Evolutionary conservation across 371 early-diverging fungal genomes (phyloP).

Genomic region (Mortierella sp.): DNA sequence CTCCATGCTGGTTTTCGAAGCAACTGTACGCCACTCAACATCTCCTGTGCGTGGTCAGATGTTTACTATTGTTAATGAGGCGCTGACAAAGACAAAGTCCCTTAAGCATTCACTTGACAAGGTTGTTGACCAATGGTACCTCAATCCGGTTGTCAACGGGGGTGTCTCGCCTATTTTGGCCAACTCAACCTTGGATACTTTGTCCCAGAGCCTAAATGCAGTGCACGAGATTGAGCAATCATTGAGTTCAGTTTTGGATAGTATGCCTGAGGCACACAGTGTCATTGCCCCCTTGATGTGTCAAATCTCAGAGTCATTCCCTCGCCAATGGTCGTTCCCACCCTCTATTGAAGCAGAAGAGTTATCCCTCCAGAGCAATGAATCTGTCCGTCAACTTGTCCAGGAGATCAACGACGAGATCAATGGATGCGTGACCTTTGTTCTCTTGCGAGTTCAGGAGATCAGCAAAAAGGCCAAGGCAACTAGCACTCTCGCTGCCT

Average conservation of each 20-base stretch:
- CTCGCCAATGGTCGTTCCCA: slow-evolving; percentile 22
- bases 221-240: slow-evolving; percentile 42
- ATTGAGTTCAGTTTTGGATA: slow-evolving; percentile 27
- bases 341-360: neutral
- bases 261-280: slow-evolving; percentile 48
- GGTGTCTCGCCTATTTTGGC: slow-evolving; percentile 38
- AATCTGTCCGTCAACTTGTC: slow-evolving; percentile 27
- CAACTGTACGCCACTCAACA: slow-evolving; percentile 39
- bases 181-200: slow-evolving; percentile 26
- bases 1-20: slow-evolving; percentile 49
- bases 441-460: slow-evolving; percentile 52
- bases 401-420: slow-evolving; percentile 52
- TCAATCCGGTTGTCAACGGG: slow-evolving; percentile 39
- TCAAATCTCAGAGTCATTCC: slow-evolving; percentile 54
- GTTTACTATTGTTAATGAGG: slow-evolving; percentile 21
- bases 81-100: slow-evolving; percentile 29
- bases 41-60: slow-evolving; percentile 39
- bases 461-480: slow-evolving; percentile 38
- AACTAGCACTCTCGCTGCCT: slow-evolving; percentile 6
- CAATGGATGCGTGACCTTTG: slow-evolving; percentile 48
- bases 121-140: slow-evolving; percentile 47
- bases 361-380: slow-evolving; percentile 37
- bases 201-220: slow-evolving; percentile 34
- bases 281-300: slow-evolving; percentile 38
- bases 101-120: slow-evolving; percentile 45